Conservation (phyloP, 345 rosid species). For the Carallia brachiata region DNA sequence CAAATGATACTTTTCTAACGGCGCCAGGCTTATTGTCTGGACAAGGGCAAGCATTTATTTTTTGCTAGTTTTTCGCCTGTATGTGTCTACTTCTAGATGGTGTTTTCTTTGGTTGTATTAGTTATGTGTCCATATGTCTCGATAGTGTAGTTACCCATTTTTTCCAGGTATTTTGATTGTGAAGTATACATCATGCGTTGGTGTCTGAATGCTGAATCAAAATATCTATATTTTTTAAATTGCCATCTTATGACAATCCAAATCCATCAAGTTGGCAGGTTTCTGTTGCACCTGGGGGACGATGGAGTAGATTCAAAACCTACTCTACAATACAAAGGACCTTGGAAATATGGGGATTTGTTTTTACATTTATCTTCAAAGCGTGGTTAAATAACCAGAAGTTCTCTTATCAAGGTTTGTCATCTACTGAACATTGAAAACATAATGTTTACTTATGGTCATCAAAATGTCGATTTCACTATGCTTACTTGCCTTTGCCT, state of each 20-base stretch:
- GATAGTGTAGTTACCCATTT: background rate
- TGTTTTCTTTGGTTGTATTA: too few relatives aligned
- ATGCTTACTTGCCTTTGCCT: too few relatives aligned
- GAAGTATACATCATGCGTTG: background rate
- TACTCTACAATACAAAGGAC: constrained; percentile 92
- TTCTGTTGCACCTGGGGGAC: constrained; percentile 93
- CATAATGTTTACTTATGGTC: background rate
- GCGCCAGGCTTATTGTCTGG: background rate
- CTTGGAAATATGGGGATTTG: constrained; percentile 96
- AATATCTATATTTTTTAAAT: background rate
- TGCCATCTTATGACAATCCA: background rate
- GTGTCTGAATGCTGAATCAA: background rate
- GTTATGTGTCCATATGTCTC: background rate
- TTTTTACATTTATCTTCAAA: constrained; percentile 66
- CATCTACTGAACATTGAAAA: background rate
- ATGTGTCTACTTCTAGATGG: background rate
- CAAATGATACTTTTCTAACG: too few relatives aligned
- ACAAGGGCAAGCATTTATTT: background rate
- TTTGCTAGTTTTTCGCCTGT: background rate
- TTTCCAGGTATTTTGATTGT: background rate
- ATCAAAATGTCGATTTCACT: background rate
- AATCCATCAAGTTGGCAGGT: constrained; percentile 49
- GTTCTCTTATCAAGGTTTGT: constrained; percentile 79
- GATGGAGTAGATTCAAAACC: constrained; percentile 94
- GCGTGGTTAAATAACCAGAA: constrained; percentile 82